Percentiles rank a stretch among this genome's conserved stretches.
Conservation (phyloP, 495 filamentous ascomycete species). For the Xylaria grammica region DNA sequence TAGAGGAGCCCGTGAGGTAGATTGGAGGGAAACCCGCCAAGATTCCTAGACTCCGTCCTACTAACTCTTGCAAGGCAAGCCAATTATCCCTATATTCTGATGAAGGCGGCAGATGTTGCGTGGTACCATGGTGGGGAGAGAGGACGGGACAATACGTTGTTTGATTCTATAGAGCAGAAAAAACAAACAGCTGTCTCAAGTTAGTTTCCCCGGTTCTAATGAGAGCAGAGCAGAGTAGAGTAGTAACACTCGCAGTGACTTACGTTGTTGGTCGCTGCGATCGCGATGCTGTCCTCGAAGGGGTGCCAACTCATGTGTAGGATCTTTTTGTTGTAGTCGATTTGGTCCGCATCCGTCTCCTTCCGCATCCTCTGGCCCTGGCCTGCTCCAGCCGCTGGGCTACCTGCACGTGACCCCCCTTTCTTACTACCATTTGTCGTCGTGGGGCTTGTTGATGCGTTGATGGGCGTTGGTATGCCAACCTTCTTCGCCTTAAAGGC, state of each 20-base stretch:
- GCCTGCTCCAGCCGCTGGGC: conserved; percentile 79
- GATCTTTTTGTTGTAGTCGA: conserved; percentile 99
- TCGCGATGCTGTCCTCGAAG: conserved; percentile 98
- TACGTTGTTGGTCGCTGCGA: conserved; percentile 99
- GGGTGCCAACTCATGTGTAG: conserved; percentile 99
- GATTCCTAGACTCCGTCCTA: conserved; percentile 4
- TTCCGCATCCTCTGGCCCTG: conserved; percentile 96
- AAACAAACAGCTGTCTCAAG: conserved; percentile 83
- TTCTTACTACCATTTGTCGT: conserved; percentile 76
- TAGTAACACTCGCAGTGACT: too few species aligned
- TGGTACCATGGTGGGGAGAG: conserved; percentile 5
- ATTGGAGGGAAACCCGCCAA: conserved; percentile 7
- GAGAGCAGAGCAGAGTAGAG: neutral
- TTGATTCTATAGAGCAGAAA: conserved; percentile 81
- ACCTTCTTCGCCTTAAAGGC: conserved; percentile 99
- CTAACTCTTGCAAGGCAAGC: conserved; percentile 2
- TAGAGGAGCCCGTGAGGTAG: neutral
- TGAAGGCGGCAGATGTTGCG: conserved; percentile 26
- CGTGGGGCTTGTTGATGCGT: conserved; percentile 72
- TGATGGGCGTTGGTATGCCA: conserved; percentile 96
- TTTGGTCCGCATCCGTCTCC: conserved; percentile 98
- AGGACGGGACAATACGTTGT: conserved; percentile 8
- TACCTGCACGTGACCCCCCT: conserved; percentile 82
- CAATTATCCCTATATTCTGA: conserved; percentile 19
- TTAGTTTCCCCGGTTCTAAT: conserved; percentile 28